Base-by-base conservation (phyloP, 345 rosid species). In the Eucalyptus virginea region DNA sequence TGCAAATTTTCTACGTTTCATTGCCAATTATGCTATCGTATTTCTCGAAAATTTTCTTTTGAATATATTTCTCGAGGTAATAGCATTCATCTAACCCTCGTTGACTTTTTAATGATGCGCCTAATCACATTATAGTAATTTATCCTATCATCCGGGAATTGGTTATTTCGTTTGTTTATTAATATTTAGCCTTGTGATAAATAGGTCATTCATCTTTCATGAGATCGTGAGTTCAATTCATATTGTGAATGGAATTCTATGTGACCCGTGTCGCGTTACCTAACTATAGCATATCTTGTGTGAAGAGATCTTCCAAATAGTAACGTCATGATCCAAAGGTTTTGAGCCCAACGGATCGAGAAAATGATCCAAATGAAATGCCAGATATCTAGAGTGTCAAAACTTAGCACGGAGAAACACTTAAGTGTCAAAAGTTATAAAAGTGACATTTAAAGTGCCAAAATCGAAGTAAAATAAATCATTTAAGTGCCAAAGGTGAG, bases 401-500 rank as follows among this genome's bases (percentile, higher is more conserved):
- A 48, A 48, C 1, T 48, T 13, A 6, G 16, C 50, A 48, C 1
- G 0, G 2, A 48, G 1, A 0, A 0, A 48, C 16, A 48, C 0
- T 48, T 48, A 48, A 13, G 2, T 0, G 50, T 0, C 16, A 48
- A 48, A 48, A 2, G 6, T 48, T 48, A 48, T 1, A 1, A 48
- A 48, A 48, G 2, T 13, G 50, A 48, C 2, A 2, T 5, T 48
- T 0, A 48, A 48, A 48, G 16, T 48, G 50, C 16, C 50, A 48
- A 48, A 48, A 2, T 48, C 50, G 1, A 0, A 12, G 5, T 1
- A 48, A 48, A 48, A 48, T 48, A 0, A 0, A 48, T 48, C 16
- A 48, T 0, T 13, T 48, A 48, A 48, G 16, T 48, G 2, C 50
- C 0, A 13, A 48, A 13, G 0, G 1, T 2, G 2, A 48, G 50